These are phyloP conservation scores for Aspergillus hancockii DNA, from an alignment of 495 filamentous ascomycete genomes.

Conservation along the genomic window DNA sequence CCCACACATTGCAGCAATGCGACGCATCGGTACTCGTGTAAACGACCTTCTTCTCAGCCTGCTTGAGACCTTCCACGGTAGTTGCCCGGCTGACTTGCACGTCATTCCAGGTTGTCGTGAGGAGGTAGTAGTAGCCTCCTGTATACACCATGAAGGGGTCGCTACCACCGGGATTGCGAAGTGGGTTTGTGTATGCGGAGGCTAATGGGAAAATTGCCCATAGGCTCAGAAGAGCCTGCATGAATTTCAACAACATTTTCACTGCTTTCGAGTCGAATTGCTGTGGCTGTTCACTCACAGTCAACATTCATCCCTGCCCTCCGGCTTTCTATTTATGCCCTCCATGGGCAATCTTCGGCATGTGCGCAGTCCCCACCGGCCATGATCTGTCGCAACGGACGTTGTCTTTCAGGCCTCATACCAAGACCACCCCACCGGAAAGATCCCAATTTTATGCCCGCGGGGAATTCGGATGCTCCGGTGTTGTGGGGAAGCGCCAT, in stretches of 20 bases:
- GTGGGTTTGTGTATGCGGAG: conserved; percentile 31
- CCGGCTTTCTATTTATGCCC: not conserved
- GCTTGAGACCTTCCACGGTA: conserved; percentile 50
- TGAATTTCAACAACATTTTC: not conserved
- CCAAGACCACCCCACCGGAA: not conserved
- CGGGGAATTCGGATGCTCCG: not conserved
- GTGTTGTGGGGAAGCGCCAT: not conserved
- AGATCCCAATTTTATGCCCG: not conserved
- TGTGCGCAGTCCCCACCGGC: not conserved
- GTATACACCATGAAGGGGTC: conserved; percentile 52
- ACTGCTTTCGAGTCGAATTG: not conserved
- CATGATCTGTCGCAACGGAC: not conserved
- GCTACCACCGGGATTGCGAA: conserved; percentile 28
- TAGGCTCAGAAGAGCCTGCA: not conserved
- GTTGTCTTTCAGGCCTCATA: not conserved
- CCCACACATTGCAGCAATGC: conserved; percentile 57
- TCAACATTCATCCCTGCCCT: not conserved
- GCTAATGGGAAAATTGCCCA: not conserved
- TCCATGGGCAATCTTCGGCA: not conserved
- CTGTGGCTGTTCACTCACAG: not conserved
- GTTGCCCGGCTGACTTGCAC: conserved; percentile 50
- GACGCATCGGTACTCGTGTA: conserved; percentile 39
- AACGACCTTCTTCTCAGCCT: conserved; percentile 47
- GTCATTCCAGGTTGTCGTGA: conserved; percentile 48
- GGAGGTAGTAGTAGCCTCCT: conserved; percentile 55